A percentile compares a stretch with the other conserved stretches of the same genome.
phyloP scores from a whole-genome alignment of 2,329 filamentous ascomycete species.

The Exophiala alcalophila region DNA sequence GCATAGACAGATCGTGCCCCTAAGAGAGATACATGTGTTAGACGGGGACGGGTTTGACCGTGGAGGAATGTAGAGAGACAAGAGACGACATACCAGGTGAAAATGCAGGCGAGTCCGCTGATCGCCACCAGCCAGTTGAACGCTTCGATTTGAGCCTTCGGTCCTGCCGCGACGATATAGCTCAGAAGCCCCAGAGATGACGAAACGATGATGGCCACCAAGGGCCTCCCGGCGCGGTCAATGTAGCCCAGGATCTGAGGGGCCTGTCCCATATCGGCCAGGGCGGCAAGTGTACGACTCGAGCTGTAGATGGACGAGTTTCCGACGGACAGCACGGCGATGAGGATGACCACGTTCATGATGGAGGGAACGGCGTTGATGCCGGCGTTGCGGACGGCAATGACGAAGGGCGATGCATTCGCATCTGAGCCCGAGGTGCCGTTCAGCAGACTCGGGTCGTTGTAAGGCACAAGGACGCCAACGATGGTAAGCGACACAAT shows the following conservation, averaged over 20 bases:
- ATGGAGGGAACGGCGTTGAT: conserved; percentile 78
- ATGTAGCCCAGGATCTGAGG: conserved; percentile 75
- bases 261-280: conserved; percentile 83
- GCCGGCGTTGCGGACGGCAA: conserved; percentile 80
- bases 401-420: conserved; percentile 85
- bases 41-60: too few species aligned
- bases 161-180: conserved; percentile 65
- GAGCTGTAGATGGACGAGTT: conserved; percentile 91
- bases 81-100: conserved; percentile 66
- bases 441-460: conserved; percentile 62
- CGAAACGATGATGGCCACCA: conserved; percentile 68
- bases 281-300: conserved; percentile 81
- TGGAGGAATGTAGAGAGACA: background rate
- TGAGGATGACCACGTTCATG: conserved; percentile 93
- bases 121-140: conserved; percentile 79
- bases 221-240: conserved; percentile 75
- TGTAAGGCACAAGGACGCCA: conserved; percentile 75
- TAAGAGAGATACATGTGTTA: conserved; percentile 1
- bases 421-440: conserved; percentile 60
- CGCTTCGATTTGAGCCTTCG: conserved; percentile 43
- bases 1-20: conserved; percentile 62
- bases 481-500: conserved; percentile 77
- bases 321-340: conserved; percentile 84
- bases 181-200: conserved; percentile 68
- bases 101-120: conserved; percentile 69